Evolutionary conservation across 441 rosid genomes (phyloP), one percentile per base, ranked within the genome.

Genomic region (Syzygium syzygioides): DNA sequence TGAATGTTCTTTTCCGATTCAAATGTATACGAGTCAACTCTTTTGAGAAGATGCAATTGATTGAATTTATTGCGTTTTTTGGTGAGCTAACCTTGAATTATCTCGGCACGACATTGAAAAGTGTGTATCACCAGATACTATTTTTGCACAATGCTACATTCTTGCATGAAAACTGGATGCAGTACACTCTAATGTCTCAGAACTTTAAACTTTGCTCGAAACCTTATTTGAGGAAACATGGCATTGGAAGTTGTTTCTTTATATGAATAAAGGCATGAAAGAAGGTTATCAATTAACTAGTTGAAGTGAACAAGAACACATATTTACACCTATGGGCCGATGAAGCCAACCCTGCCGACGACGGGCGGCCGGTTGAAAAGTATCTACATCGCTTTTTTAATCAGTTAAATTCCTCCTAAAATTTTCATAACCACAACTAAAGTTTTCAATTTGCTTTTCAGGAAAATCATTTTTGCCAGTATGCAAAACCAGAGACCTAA

Each of bases 281-380:
- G 59, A 56, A 56, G 59, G 11, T 20, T 55, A 20, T 20, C 60
- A 23, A 57, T 57, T 9, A 57, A 57, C 60, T 57, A 57, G 60
- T 57, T 57, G 60, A 57, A 57, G 28, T 3, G 5, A 57, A 57
- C 60, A 56, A 56, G 60, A 56, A 56, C 60, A 56, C 28, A 56
- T 56, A 56, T 56, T 3, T 9, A 56, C 60, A 56, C 28, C 6
- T 57, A 57, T 56, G 13, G 28, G 23, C 60, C 28, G 9, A 20
- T 1, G 45, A 41, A 41, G 45, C 45, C 9, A 6, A 41, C 45
- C 8, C 45, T 41, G 45, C 45, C 45, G 45, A 6, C 1, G 1
- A 57, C 60, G 0, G 0, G 28, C 1, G 5, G 1, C 3, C 13
- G 0, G 28, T 56, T 56, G 2, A 56, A 56, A 56, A 56, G 25